Base-by-base conservation (phyloP, 129 eudicot genomes). In the Silybum marianum region DNA sequence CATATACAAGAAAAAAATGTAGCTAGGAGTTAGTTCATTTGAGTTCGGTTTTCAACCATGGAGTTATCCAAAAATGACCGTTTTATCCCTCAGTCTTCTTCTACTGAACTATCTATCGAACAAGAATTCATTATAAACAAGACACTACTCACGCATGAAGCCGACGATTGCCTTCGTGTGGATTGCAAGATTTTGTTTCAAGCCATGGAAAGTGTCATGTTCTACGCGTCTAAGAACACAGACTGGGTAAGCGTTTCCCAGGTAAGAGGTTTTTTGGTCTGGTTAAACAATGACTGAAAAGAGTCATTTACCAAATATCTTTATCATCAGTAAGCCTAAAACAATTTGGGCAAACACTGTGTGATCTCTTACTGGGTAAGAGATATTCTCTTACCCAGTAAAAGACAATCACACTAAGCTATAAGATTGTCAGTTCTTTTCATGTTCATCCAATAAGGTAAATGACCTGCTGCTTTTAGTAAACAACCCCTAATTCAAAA, bases 91-190 rank as follows among this genome's bases (percentile, higher is more conserved):
- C 86, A 71, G 16, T 81, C 88, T 21, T 40, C 73, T 24, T 28
- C 76, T 28, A 30, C 77, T 2, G 40, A 63, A 60, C 84, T 62
- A n/a, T 73, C 91, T 25, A 36, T 46, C 0, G 90, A 87, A 62
- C 87, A 87, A 63, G 94, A 89, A 79, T 80, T 81, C 72, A 88
- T 91, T 73, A 85, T 90, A 14, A 74, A 80, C 84, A 84, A 86
- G 60, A 90, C 91, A 65, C 73, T 85, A 69, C 91, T 91, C 70
- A 91, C 91, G 63, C 97, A 94, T 76, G 88, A 91, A 71, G 85
- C 88, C 5, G 90, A 91, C 38, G 88, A 69, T 19, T 87, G 74
- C n/a, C 80, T 54, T 68, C 82, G 32, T 34, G 86, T 91, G 40
- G 92, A 94, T 75, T 85, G 92, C 58, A 87, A 84, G 77, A 70